These are phyloP conservation scores for Pleomassaria siparia DNA, from an alignment of 2,329 filamentous ascomycete genomes.

Conservation along the genomic window DNA sequence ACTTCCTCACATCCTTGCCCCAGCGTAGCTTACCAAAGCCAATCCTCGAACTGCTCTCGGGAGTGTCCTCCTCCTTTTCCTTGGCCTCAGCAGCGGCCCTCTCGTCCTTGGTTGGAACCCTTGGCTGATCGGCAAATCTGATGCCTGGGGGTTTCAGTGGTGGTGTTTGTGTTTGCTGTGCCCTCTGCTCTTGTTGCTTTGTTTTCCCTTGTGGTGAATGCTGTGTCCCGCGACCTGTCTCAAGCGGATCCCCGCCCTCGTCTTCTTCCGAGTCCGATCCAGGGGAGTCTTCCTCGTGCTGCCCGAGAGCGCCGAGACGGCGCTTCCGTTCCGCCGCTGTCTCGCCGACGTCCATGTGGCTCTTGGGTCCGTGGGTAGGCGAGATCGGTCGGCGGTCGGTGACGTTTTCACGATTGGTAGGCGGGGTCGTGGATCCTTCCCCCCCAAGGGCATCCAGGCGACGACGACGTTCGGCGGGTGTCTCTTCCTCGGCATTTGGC, in stretches of 20 bases:
- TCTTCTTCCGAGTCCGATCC: conserved; percentile 33
- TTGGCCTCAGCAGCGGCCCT: conserved; percentile 25
- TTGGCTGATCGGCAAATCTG: conserved; percentile 59
- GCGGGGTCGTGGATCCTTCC: conserved; percentile 14
- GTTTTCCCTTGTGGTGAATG: conserved; percentile 2
- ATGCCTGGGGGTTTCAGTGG: conserved; percentile 54
- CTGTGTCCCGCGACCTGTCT: conserved; percentile 37
- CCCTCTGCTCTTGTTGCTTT: neutral
- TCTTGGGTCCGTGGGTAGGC: conserved; percentile 16
- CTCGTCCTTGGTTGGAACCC: conserved; percentile 39
- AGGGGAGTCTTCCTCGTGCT: conserved; percentile 36
- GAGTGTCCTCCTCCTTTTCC: conserved; percentile 18
- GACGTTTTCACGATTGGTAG: conserved; percentile 9
- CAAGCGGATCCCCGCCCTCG: conserved; percentile 36
- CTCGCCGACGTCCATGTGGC: conserved; percentile 55
- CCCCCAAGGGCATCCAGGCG: conserved; percentile 15
- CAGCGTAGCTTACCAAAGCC: conserved; percentile 18
- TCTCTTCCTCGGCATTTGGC: conserved; percentile 30
- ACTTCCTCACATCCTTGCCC: conserved; percentile 8
- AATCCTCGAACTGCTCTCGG: conserved; percentile 10
- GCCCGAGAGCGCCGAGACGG: conserved; percentile 72
- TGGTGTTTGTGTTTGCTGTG: conserved; percentile 7
- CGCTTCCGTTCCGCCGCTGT: conserved; percentile 74
- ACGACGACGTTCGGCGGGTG: conserved; percentile 17
- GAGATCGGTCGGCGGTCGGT: conserved; percentile 5